phyloP scores from a whole-genome alignment of 768 basidiomycete genomes.

The Leccinum sublutescens region DNA sequence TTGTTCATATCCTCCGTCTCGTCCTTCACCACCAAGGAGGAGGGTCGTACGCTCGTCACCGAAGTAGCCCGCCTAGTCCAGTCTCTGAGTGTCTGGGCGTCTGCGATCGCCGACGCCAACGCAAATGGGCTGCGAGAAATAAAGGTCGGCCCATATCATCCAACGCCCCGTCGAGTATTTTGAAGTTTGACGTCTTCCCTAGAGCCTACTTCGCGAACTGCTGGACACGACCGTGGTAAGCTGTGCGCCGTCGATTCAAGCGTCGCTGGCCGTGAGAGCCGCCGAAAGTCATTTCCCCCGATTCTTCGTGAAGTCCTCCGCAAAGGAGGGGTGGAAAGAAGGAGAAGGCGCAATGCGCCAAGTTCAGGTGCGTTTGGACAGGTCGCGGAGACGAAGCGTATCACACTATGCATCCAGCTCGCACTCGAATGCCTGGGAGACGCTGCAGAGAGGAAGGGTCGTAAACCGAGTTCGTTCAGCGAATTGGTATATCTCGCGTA shows the following conservation, averaged over 20 bases:
- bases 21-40: slow-evolving; percentile 6
- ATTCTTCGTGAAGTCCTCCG: slow-evolving; percentile 35
- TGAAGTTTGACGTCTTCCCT: not conserved
- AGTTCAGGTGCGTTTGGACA: slow-evolving; percentile 39
- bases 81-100: slow-evolving; percentile 18
- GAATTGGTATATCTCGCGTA: slow-evolving; percentile 29
- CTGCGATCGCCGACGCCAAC: not conserved
- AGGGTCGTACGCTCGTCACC: slow-evolving; percentile 22
- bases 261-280: slow-evolving; percentile 45
- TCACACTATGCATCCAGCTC: slow-evolving; percentile 17
- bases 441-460: slow-evolving; percentile 1
- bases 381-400: not conserved
- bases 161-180: not conserved
- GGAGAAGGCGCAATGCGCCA: slow-evolving; percentile 38
- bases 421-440: slow-evolving; percentile 37
- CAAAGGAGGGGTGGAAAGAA: slow-evolving; percentile 37
- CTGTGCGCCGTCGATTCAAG: slow-evolving; percentile 40
- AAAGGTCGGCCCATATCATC: slow-evolving; percentile 15
- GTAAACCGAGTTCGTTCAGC: slow-evolving; percentile 26
- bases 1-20: slow-evolving; percentile 18
- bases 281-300: slow-evolving; percentile 48
- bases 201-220: slow-evolving; percentile 32
- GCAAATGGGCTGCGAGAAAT: slow-evolving; percentile 7
- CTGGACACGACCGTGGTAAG: slow-evolving; percentile 37
- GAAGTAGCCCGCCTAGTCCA: slow-evolving; percentile 19